Percentiles rank a stretch among this genome's conserved stretches.
Conservation (phyloP, 768 basidiomycete species). For the Pleurotus tuber-regium region DNA sequence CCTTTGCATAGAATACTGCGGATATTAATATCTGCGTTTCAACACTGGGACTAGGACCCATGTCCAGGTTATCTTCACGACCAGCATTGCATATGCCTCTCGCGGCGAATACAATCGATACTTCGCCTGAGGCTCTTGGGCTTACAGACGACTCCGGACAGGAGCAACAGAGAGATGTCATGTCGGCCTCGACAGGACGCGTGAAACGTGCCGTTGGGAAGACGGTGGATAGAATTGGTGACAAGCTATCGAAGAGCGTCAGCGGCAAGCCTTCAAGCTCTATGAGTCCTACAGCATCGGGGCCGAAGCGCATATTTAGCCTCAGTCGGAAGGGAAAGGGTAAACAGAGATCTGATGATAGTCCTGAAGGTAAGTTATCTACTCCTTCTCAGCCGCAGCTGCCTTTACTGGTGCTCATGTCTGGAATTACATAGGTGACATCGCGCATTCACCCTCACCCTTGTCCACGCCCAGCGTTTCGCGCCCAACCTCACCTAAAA, state of each 20-base stretch:
- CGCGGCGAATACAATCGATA: conserved; percentile 27
- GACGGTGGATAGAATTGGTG: conserved; percentile 54
- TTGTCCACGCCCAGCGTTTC: conserved; percentile 31
- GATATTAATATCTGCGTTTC: conserved; percentile 2
- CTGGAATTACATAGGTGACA: conserved; percentile 10
- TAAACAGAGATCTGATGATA: conserved; percentile 33
- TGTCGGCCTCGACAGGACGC: conserved; percentile 37
- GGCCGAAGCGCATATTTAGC: conserved; percentile 54
- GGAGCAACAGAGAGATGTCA: conserved; percentile 17
- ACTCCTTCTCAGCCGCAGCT: conserved; percentile 30
- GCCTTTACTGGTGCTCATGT: conserved; percentile 5
- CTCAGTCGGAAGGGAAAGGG: conserved; percentile 50
- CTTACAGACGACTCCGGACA: conserved; percentile 25
- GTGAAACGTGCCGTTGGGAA: conserved; percentile 53
- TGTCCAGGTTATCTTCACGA: conserved; percentile 21
- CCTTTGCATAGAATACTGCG: conserved; percentile 6
- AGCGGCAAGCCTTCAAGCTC: conserved; percentile 36
- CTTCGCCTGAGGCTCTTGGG: conserved; percentile 30
- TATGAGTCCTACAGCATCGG: conserved; percentile 25
- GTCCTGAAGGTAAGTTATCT: conserved; percentile 10
- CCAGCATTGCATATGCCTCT: conserved; percentile 23
- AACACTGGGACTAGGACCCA: conserved; percentile 16
- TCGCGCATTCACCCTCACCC: conserved; percentile 20
- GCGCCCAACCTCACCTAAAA: conserved; percentile 27
- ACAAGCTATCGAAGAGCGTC: conserved; percentile 62